Percentiles rank a stretch among this genome's conserved stretches.
phyloP scores from a whole-genome alignment of 257 asterid species.

The Solanum infundibuliforme region DNA sequence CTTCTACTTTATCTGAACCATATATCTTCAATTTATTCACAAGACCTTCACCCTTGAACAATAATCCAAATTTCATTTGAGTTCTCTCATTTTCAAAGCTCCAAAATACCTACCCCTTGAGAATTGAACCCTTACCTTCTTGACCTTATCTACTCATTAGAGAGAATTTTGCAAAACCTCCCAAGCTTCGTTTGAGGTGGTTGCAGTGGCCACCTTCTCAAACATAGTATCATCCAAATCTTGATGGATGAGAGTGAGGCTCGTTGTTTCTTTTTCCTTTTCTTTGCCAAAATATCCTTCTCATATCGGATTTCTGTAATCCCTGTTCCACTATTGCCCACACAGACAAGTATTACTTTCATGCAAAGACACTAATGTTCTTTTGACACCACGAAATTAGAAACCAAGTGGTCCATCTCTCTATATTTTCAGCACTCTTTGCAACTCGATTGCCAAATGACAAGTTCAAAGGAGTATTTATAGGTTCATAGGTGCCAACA shows the following conservation, averaged over 20 bases:
- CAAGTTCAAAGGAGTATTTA: not conserved
- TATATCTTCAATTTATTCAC: too few relatives aligned
- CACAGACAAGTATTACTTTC: not conserved
- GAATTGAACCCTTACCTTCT: not conserved
- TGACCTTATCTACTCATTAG: not conserved
- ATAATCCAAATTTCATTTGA: not conserved
- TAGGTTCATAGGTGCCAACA: not conserved
- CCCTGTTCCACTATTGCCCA: not conserved
- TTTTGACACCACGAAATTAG: not conserved
- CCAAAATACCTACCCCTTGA: not conserved
- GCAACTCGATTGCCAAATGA: not conserved
- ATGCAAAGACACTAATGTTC: not conserved
- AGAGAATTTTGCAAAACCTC: not conserved
- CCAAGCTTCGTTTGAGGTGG: not conserved
- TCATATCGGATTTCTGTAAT: not conserved
- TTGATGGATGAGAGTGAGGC: not conserved
- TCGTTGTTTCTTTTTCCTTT: not conserved
- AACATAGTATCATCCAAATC: not conserved
- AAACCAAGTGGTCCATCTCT: not conserved
- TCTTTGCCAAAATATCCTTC: not conserved
- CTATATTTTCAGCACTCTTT: not conserved
- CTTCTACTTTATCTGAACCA: too few relatives aligned
- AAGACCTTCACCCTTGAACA: too few relatives aligned
- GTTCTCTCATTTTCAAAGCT: not conserved
- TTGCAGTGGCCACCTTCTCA: not conserved